Base-by-base conservation (phyloP, 2,329 filamentous ascomycete species). In the Scedosporium minutisporum region DNA sequence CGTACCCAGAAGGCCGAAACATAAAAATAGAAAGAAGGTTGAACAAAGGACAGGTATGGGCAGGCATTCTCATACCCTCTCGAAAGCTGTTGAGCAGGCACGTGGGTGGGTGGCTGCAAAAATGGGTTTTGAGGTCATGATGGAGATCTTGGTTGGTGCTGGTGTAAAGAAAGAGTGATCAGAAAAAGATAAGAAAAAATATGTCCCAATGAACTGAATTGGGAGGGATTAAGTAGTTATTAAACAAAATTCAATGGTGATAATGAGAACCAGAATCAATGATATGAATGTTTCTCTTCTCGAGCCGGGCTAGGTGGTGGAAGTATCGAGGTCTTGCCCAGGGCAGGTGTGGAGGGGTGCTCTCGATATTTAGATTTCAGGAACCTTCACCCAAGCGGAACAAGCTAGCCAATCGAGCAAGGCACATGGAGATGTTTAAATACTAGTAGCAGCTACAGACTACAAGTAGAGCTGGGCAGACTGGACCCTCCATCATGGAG, bases 61-160 rank as follows among this genome's bases (percentile, higher is more conserved):
- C 48, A 57, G 25, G 12, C 6, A 29, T 16, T 60, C 18, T 18
- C 82, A 71, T 81, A 96, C 93, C 76, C 93, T 83, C 80, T 99
- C 95, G 78, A 97, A 99, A 33, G 95, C 95, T 58, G 95, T 97
- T 63, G 93, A 97, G 80, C 93, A 97, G 67, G 93, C 91, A 76
- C 95, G 84, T 42, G 95, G 95, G 76, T 97, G 93, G 69, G 95
- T 97, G 63, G 88, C 91, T 71, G 95, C 87, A 74, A 97, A 97
- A 74, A 97, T 90, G 46, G 95, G 74, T 78, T 82, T 73, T 63
- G 70, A 69, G 68, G 88, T 86, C 89, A 92, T 93, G 67, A 67
- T 80, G 69, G 64, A 57, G 59, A 60, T n/a, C n/a, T n/a, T n/a
- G n/a, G n/a, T n/a, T n/a, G n/a, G 58, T 42, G 55, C 29, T 9